Base-by-base conservation (phyloP, 2,329 filamentous ascomycete species). In the Trichoderma gracile region DNA sequence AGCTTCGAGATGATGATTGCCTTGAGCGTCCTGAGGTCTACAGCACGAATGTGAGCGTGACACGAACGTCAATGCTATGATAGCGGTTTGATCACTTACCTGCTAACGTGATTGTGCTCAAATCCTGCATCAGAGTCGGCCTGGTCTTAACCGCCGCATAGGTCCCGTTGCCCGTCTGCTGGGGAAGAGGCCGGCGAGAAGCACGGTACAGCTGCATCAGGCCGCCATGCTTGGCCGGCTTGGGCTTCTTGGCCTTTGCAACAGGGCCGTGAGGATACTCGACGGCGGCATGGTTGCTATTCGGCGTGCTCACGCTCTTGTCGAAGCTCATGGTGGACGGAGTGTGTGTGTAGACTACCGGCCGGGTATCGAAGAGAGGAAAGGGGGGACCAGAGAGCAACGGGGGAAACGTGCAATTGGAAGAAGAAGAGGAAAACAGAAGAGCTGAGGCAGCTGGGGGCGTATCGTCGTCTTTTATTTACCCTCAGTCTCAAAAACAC, bases 11-110 rank as follows among this genome's bases (percentile, higher is more conserved):
- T 82, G 64, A 91, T 78, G 43, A 92, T 77, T 5, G 84, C 80
- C 50, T 84, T 75, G 19, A 92, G 77, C 0, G 89, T 91, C 70
- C 84, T 83, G 50, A 89, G 73, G 68, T 92, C 89, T 80, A 33
- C 3, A 0, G 7, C 75, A 71, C 23, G 17, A 43, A 38, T 76
- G 38, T 72, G 27, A 72, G 68, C 50, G 42, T 15, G 3, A 6
- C 17, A 7, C 4, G 3, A 5, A 14, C 6, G 19, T 4, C 40
- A 15, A 14, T 38, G 1, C 40, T 10, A 42, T 56, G n/a, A 8
- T 21, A 19, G 7, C 14, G 27, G 21, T n/a, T 8, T 21, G 7
- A 17, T 6, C 55, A 71, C 8, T 58, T 71, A 81, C 83, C 79
- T 72, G 79, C 72, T 45, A 80, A 65, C 68, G 82, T 74, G 21